Conservation (phyloP, 192 early-diverging fungal species). For the Linnemannia elongata region DNA sequence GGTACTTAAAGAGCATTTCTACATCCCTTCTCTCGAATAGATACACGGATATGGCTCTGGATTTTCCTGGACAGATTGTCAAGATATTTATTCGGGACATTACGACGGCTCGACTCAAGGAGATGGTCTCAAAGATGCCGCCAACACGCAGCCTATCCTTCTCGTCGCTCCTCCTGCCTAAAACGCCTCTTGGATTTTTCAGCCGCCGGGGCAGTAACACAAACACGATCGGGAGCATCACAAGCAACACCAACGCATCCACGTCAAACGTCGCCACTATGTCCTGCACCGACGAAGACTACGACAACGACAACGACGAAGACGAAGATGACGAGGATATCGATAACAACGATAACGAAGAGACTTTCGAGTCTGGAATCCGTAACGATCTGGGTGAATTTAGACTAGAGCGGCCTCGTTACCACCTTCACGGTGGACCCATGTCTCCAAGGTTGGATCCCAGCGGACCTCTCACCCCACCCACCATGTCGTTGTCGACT, state of each 20-base stretch:
- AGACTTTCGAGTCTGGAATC: neutral
- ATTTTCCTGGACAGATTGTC: constrained; percentile 77
- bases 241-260: constrained; percentile 2
- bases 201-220: constrained; percentile 18
- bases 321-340: constrained; percentile 2
- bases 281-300: neutral
- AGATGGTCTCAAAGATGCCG: constrained; percentile 11
- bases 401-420: neutral
- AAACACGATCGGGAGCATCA: neutral
- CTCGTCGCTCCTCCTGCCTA: constrained; percentile 20
- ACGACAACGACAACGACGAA: neutral
- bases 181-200: constrained; percentile 21
- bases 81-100: constrained; percentile 90
- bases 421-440: neutral
- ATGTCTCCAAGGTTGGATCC: constrained; percentile 2
- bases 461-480: constrained; percentile 7
- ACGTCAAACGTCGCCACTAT: constrained; percentile 1
- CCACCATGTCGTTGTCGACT: neutral
- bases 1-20: neutral
- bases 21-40: constrained; percentile 11
- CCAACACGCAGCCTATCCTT: constrained; percentile 24
- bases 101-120: constrained; percentile 50
- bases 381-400: neutral
- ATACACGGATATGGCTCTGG: constrained; percentile 74
- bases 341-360: neutral